These are phyloP conservation scores for Verticillium nonalfalfae DNA, from an alignment of 2,329 filamentous ascomycete genomes.

Conservation along the genomic window DNA sequence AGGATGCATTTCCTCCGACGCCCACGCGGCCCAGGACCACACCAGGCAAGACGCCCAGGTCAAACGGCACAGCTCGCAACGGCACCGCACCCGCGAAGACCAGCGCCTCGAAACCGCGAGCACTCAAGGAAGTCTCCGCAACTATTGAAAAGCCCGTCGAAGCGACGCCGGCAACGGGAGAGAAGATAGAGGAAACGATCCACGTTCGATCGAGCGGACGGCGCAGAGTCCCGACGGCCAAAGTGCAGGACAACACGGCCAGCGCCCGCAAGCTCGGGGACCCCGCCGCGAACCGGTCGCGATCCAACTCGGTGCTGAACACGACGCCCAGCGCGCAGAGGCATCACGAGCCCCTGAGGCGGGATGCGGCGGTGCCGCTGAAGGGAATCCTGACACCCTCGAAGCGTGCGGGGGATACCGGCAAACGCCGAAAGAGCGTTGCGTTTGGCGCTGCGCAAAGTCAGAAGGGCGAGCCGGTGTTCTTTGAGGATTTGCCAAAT, in stretches of 20 bases:
- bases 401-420: conserved; percentile 28
- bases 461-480: conserved; percentile 30
- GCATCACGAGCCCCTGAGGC: background rate
- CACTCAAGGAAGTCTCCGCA: background rate
- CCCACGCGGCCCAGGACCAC: background rate
- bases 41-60: background rate
- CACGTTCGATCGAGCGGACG: conserved; percentile 9
- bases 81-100: background rate
- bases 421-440: conserved; percentile 45
- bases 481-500: conserved; percentile 45
- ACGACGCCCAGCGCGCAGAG: conserved; percentile 8
- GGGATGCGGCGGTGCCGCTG: conserved; percentile 18
- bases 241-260: conserved; percentile 5
- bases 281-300: conserved; percentile 3
- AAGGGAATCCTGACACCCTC: conserved; percentile 52
- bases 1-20: background rate
- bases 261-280: background rate
- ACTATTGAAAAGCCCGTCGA: background rate
- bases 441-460: conserved; percentile 34
- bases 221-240: conserved; percentile 8
- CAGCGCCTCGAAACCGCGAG: background rate
- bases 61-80: background rate
- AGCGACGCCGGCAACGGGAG: background rate
- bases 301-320: conserved; percentile 6
- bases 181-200: conserved; percentile 3